These are phyloP conservation scores for Helicocarpus griseus DNA, from an alignment of 2,329 filamentous ascomycete genomes.

Conservation along the genomic window DNA sequence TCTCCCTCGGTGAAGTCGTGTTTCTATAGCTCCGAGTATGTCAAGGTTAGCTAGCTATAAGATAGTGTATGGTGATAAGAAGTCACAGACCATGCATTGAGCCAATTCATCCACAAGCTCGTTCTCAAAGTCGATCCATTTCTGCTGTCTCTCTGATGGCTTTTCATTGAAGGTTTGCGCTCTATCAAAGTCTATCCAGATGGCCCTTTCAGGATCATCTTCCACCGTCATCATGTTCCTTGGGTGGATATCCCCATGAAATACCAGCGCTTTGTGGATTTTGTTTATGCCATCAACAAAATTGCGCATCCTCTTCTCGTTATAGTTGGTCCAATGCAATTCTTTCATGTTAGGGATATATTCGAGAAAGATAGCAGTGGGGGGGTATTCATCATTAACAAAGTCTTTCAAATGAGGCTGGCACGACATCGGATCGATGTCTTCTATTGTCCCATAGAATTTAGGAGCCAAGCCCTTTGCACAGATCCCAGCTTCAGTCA, in stretches of 20 bases:
- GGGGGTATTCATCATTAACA: conserved; percentile 10
- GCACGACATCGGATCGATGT: conserved; percentile 1
- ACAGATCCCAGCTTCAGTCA: conserved; percentile 1
- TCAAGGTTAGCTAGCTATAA: too few relatives aligned
- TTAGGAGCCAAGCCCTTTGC: conserved; percentile 1
- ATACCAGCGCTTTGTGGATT: conserved; percentile 14
- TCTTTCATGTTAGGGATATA: conserved; percentile 14
- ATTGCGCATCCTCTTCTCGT: conserved; percentile 9
- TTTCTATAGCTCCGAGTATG: too few relatives aligned
- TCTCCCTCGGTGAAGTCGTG: too few relatives aligned
- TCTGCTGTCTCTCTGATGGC: not conserved
- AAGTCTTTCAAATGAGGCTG: not conserved
- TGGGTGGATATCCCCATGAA: conserved; percentile 17
- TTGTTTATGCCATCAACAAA: conserved; percentile 14
- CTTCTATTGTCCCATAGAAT: conserved; percentile 5
- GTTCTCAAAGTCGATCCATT: not conserved
- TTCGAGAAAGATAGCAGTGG: conserved; percentile 17
- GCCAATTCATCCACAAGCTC: not conserved
- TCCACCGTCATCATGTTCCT: conserved; percentile 17
- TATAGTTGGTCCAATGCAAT: conserved; percentile 17
- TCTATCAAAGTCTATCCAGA: conserved; percentile 19
- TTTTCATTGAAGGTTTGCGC: conserved; percentile 8
- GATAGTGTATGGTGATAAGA: too few relatives aligned
- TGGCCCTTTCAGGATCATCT: conserved; percentile 7
- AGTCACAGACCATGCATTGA: not conserved